Evolutionary conservation across 331 rosid genomes (phyloP), one percentile per base, ranked within the genome.

Genomic region (Malus hybrid): DNA sequence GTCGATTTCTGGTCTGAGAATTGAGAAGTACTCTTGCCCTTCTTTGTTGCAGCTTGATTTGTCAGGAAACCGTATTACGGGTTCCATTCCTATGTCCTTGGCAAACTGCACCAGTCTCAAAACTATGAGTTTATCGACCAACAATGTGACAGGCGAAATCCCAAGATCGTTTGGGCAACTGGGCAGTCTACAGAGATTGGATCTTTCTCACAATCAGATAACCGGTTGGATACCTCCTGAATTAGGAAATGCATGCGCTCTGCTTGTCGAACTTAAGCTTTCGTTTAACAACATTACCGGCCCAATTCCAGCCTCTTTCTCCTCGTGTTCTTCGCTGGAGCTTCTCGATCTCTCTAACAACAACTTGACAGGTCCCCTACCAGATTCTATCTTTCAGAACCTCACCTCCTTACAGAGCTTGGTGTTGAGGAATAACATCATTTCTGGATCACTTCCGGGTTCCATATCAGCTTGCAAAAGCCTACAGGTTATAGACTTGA

Each of bases 161-260:
- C 99, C 99, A 33, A 84, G 79, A 76, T 67, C 85, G 70, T 81
- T 94, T 16, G 99, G 99, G 32, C 83, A 85, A 65, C 79, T 94
- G 19, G 83, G 31, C 46, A 88, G 88, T 44, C 56, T 94, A 12
- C 90, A 92, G 73, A 82, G 72, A 67, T 59, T 94, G 75, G 99
- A 94, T 83, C 93, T 94, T 73, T 90, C 99, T 44, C 84, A 75
- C 20, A 94, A 94, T 77, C 96, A 87, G 77, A 83, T 94, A 57
- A 88, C 81, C 42, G 96, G 97, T n/a, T 92, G 99, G 99, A 88
- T 94, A 77, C 99, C 99, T 77, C 71, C 75, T 57, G 99, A 92
- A 59, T 74, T 93, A 64, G 91, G 92, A 80, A 82, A 85, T 78
- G 82, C 82, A 2, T 94, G 99, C 83, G 79, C 52, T 64, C 88